Base-by-base conservation (phyloP, 495 filamentous ascomycete genomes). In the Mycothermus thermophilus region DNA sequence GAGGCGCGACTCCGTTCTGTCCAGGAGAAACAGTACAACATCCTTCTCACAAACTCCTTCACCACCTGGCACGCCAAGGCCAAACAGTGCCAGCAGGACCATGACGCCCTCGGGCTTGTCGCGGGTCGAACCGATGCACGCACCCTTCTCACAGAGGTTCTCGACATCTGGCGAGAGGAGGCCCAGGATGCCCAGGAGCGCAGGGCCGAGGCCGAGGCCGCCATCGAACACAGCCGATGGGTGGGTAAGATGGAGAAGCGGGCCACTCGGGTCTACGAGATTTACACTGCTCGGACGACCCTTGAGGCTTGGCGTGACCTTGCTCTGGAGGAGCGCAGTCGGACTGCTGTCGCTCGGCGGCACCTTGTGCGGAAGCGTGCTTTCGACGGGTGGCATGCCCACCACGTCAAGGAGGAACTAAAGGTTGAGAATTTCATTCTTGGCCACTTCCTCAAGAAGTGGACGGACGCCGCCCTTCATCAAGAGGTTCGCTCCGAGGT, bases 311-410 rank as follows among this genome's bases (percentile, higher is more conserved):
- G 52, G 51, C 42, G 46, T 17, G 41, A 33, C n/a, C 26, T 18
- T 2, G 48, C 54, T 0, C 27, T 27, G 2, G 49, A 57, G 1
- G 51, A 57, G 29, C 27, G 35, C 24, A 49, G 67, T 21, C 63
- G 67, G 14, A 78, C 75, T 0, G 69, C 66, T 8, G 62, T 67
- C 20, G 82, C 79, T 13, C 68, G 79, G 28, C 55, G 69, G 38
- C 79, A 81, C 54, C 63, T 87, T n/a, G 56, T 87, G 9, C 57
- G 75, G 42, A 69, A 74, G 27, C 77, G 75, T 24, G 81, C 77
- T 38, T 90, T 90, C 49, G 74, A 77, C 40, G 73, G 74, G 4
- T 90, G 83, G 83, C 67, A 71, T 11, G 73, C 77, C 32, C 75
- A 86, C 34, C 85, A 80, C 9, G 66, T 70, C 8, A 69, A 80